Conservation (phyloP, 129 eudicot genomes). For the Flaveria brownii region DNA sequence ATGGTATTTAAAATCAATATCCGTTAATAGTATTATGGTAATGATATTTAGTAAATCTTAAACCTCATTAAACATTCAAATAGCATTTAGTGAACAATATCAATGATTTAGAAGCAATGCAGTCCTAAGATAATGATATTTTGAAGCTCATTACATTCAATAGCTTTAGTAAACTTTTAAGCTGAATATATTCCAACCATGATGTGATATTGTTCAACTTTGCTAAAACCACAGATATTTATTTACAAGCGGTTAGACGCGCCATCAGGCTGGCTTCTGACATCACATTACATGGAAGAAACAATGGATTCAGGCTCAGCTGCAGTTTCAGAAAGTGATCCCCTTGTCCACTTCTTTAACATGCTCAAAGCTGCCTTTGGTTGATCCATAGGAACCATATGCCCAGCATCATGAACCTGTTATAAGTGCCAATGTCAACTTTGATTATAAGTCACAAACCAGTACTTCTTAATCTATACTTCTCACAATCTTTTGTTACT, state of each 20-base stretch:
- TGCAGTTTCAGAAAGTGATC: conserved; percentile 52
- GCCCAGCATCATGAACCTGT: conserved; percentile 93
- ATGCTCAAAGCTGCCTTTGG: conserved; percentile 83
- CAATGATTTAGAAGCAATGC: background rate
- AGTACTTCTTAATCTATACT: background rate
- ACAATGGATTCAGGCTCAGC: conserved; percentile 38
- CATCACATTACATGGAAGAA: conserved; percentile 47
- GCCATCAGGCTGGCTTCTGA: conserved; percentile 1
- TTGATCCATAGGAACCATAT: conserved; percentile 99
- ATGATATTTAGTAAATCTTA: too few species aligned
- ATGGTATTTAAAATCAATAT: too few species aligned
- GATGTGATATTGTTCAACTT: conserved; percentile 2
- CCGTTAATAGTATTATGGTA: too few species aligned
- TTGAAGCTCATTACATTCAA: conserved; percentile 16
- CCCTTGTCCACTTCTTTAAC: conserved; percentile 76
- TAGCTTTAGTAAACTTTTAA: background rate
- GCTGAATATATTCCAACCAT: conserved; percentile 5
- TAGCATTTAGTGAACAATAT: background rate
- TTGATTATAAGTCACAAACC: conserved; percentile 16
- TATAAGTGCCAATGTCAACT: background rate
- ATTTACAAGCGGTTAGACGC: conserved; percentile 3
- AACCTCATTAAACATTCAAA: background rate
- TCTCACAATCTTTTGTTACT: background rate
- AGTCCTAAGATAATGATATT: background rate
- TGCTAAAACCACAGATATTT: conserved; percentile 7